Conservation (phyloP, 1,139 yeast species). For the Geotrichum carabidarum region DNA sequence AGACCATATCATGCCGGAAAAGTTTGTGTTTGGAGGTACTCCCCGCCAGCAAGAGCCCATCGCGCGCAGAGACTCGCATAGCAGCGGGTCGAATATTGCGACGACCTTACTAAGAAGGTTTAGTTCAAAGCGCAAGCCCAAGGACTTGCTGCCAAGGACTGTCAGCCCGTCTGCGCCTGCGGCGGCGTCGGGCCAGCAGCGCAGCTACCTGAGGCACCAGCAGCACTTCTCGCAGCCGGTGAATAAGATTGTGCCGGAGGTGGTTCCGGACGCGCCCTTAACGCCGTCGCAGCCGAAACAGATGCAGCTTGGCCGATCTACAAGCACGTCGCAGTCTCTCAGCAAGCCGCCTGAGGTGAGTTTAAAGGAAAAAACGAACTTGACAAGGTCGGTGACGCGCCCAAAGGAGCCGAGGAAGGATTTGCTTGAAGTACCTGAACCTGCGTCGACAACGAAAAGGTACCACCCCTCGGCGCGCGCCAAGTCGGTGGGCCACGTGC, state of each 20-base stretch:
- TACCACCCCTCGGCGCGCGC: conserved; percentile 86
- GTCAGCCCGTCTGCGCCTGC: neutral
- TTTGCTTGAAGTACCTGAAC: too few species aligned
- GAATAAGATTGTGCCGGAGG: conserved; percentile 5
- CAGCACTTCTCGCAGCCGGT: conserved; percentile 17
- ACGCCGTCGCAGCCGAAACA: neutral
- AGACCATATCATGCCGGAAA: conserved; percentile 5
- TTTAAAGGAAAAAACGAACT: neutral
- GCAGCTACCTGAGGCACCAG: conserved; percentile 5
- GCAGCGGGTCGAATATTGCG: conserved; percentile 23
- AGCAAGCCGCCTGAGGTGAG: neutral
- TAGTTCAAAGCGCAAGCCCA: conserved; percentile 28
- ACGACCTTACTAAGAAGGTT: conserved; percentile 28
- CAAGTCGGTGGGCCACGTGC: conserved; percentile 76
- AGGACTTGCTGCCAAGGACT: conserved; percentile 1
- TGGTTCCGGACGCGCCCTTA: neutral
- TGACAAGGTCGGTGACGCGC: conserved; percentile 8
- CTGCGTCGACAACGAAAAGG: conserved; percentile 30
- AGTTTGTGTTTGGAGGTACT: conserved; percentile 16
- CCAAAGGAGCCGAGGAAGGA: too few species aligned
- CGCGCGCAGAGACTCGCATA: conserved; percentile 2
- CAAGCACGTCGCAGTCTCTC: neutral
- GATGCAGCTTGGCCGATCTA: conserved; percentile 12
- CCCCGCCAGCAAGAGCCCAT: conserved; percentile 1
- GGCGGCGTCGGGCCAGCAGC: neutral